Percentiles rank a stretch among this genome's conserved stretches.
These are phyloP conservation scores for Sphaerulina populicola DNA, from an alignment of 2,329 filamentous ascomycete species.

Conservation along the genomic window DNA sequence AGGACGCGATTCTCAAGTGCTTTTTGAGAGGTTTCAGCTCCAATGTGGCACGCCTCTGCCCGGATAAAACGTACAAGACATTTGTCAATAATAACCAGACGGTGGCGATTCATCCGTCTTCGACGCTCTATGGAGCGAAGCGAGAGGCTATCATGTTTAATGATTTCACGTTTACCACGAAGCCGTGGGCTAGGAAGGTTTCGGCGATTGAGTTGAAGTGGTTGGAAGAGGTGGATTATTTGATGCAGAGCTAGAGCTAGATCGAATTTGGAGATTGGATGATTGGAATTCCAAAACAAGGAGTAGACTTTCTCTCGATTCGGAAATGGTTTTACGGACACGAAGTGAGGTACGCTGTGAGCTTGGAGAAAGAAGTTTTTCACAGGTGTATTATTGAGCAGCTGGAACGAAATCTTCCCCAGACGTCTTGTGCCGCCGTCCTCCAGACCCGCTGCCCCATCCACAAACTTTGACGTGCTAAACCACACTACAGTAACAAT, in stretches of 20 bases:
- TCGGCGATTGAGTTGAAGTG: conserved; percentile 56
- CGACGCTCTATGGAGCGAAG: conserved; percentile 50
- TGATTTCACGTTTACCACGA: conserved; percentile 58
- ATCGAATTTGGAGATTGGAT: too few species aligned
- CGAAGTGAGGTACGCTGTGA: too few species aligned
- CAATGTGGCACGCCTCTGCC: conserved; percentile 50
- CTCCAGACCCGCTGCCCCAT: too few species aligned
- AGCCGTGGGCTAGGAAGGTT: conserved; percentile 54
- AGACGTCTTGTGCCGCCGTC: too few species aligned
- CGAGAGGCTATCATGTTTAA: conserved; percentile 57
- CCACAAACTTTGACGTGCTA: too few species aligned
- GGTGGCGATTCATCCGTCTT: conserved; percentile 55
- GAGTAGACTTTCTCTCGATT: too few species aligned
- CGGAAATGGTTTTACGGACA: too few species aligned
- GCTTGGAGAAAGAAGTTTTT: too few species aligned
- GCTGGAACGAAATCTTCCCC: too few species aligned
- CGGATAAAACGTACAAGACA: conserved; percentile 37
- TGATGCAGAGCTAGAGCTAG: not conserved
- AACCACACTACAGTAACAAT: too few species aligned
- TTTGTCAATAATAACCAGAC: conserved; percentile 51
- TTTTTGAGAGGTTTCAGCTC: conserved; percentile 52
- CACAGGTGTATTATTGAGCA: too few species aligned
- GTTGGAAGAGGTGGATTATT: conserved; percentile 44
- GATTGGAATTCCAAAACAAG: too few species aligned
- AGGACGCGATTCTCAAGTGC: conserved; percentile 47